Conservation (phyloP, 495 filamentous ascomycete species). For the Chaetomium cochliodes region DNA sequence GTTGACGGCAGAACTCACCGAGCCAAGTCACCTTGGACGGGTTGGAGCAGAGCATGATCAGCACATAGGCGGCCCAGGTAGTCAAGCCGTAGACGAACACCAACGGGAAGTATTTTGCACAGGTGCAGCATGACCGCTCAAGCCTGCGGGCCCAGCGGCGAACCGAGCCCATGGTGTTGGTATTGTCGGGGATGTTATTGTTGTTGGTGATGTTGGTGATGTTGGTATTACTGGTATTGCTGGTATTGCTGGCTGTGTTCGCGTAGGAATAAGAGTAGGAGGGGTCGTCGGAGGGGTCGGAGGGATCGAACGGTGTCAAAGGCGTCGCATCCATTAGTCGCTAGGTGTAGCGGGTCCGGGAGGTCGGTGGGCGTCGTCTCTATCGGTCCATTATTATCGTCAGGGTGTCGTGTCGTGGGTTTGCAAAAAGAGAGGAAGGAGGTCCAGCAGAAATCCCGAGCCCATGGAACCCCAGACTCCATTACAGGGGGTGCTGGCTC, state of each 20-base stretch:
- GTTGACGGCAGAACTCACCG: constrained; percentile 50
- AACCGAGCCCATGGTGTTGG: constrained; percentile 25
- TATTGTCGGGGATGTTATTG: constrained; percentile 3
- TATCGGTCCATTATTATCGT: constrained; percentile 18
- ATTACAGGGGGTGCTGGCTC: not conserved
- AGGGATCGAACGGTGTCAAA: constrained; percentile 27
- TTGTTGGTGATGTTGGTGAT: constrained; percentile 3
- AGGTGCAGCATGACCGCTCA: constrained; percentile 80
- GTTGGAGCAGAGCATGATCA: constrained; percentile 68
- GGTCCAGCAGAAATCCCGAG: constrained; percentile 10
- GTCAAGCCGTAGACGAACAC: constrained; percentile 85
- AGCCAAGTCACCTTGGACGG: constrained; percentile 60
- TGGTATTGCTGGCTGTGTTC: not conserved
- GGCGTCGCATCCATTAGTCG: constrained; percentile 30
- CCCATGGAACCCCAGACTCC: constrained; percentile 1
- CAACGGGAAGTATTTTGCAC: constrained; percentile 82
- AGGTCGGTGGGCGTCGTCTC: not conserved
- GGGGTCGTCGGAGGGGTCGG: constrained; percentile 9
- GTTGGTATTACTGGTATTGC: not conserved
- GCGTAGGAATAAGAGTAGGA: constrained; percentile 8
- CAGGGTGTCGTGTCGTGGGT: not conserved
- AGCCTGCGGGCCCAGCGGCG: constrained; percentile 67
- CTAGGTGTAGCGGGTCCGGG: not conserved
- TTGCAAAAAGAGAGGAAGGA: not conserved
- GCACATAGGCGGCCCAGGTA: constrained; percentile 87